phyloP scores from a whole-genome alignment of 73 alveolate genomes.

The Diophrys appendiculata region DNA sequence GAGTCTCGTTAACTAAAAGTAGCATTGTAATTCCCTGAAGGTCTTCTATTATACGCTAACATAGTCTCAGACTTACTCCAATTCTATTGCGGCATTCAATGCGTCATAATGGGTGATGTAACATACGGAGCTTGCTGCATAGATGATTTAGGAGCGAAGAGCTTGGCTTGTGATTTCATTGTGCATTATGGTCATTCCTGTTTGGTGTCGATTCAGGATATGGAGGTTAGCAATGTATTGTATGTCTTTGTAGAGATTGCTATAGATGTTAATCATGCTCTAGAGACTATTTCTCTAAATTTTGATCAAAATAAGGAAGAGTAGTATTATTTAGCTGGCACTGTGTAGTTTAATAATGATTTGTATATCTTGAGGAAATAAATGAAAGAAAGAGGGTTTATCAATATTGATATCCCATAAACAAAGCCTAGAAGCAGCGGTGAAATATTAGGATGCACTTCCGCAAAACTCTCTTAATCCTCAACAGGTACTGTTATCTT shows the following conservation, averaged over 20 bases:
- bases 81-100: constrained; percentile 68
- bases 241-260: constrained; percentile 96
- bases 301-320: constrained; percentile 66
- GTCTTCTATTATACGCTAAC: constrained; percentile 90
- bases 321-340: constrained; percentile 74
- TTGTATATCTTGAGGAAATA: constrained; percentile 38
- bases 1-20: too few relatives aligned
- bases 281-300: constrained; percentile 81
- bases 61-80: constrained; percentile 80
- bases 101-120: constrained; percentile 97
- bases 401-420: constrained; percentile 78
- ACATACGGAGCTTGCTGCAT: constrained; percentile 99
- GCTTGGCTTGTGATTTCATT: constrained; percentile 92
- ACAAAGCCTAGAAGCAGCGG: constrained; percentile 98
- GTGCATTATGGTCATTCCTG: constrained; percentile 99
- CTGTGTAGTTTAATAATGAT: constrained; percentile 69
- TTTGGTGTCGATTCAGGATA: constrained; percentile 85
- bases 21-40: constrained; percentile 98
- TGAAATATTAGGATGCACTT: constrained; percentile 99
- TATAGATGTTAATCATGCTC: constrained; percentile 84
- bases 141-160: constrained; percentile 97
- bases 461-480: constrained; percentile 86
- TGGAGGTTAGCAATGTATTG: constrained; percentile 72
- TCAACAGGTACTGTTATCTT: constrained; percentile 68
- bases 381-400: constrained; percentile 35